Base-by-base conservation (phyloP, 208 protist species). In the Crithidia thermophila region DNA sequence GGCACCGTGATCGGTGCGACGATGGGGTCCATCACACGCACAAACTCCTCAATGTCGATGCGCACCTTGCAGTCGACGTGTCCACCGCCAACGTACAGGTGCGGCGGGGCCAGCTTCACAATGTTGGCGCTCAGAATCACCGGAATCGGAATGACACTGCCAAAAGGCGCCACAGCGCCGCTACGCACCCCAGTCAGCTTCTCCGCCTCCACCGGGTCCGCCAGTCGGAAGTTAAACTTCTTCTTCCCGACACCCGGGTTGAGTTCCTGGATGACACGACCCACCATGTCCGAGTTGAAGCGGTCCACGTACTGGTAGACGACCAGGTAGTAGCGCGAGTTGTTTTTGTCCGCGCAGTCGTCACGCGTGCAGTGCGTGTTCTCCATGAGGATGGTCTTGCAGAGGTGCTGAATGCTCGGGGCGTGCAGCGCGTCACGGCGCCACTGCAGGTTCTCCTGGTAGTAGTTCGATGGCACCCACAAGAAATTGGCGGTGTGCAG, bases 311-410 rank as follows among this genome's bases (percentile, higher is more conserved):
- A 96, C 42, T 81, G 91, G 59, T 81, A 93, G 45, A 94, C 85
- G 63, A 92, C 78, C 33, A 92, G 71, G 77, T 94, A 96, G 69
- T 80, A 94, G 47, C 84, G 87, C 11, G 91, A 85, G 76, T 96
- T 96, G 50, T 79, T 67, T 5, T 69, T 76, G 10, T 88, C 74
- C 14, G 47, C 60, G 63, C 87, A 95, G 65, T 94, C 88, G 6
- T 11, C 49, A 23, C 82, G 39, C 7, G 74, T 76, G 73, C 90
- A 98, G 67, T 96, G 87, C 18, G 94, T 96, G 75, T 98, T 98
- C 67, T 96, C 90, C 56, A 98, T 67, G 9, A 98, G 55, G 51
- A 98, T 95, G 0, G 92, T 94, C 64, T 98, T 98, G 81, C 94
- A 98, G 18, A 98, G 62, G 52, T 96, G 83, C 8, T 85, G 76